Evolutionary conservation across 768 basidiomycete species (phyloP).

Genomic region (Tricholoma sp.): DNA sequence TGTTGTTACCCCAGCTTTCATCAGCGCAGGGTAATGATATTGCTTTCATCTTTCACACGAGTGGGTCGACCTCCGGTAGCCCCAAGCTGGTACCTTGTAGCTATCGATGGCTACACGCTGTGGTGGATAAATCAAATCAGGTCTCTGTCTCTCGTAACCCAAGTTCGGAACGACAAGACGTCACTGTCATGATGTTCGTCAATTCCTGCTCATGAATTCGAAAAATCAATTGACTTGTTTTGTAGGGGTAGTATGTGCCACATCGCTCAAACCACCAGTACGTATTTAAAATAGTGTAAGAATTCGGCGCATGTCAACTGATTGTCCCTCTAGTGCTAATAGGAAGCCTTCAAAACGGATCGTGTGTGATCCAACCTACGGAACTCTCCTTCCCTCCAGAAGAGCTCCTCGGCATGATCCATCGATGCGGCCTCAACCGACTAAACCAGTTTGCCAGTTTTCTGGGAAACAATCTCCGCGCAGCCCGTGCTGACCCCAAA

Average conservation of each 20-base stretch:
- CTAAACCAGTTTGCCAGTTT: constrained; percentile 72
- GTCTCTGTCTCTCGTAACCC: constrained; percentile 35
- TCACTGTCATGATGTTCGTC: constrained; percentile 55
- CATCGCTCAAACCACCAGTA: constrained; percentile 73
- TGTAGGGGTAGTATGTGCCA: constrained; percentile 80
- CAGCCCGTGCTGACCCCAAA: constrained; percentile 41
- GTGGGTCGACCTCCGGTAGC: constrained; percentile 60
- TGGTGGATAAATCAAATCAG: constrained; percentile 42
- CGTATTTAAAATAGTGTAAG: constrained; percentile 26
- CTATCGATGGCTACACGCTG: constrained; percentile 47
- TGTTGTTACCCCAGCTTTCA: constrained; percentile 36
- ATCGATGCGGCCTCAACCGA: constrained; percentile 61
- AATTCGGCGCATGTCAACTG: constrained; percentile 16
- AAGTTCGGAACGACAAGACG: constrained; percentile 37
- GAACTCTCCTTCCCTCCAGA: constrained; percentile 57
- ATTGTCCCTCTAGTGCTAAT: constrained; percentile 50
- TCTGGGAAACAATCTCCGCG: constrained; percentile 52
- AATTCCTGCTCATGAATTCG: constrained; percentile 1
- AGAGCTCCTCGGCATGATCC: constrained; percentile 70
- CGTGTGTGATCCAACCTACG: constrained; percentile 70
- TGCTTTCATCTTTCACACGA: constrained; percentile 60
- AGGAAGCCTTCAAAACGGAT: constrained; percentile 65
- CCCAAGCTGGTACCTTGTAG: constrained; percentile 61
- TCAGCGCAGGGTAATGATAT: constrained; percentile 22
- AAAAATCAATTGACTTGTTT: constrained; percentile 6